Conservation (phyloP, 768 basidiomycete species). For the Naganishia vaughanmartiniae region DNA sequence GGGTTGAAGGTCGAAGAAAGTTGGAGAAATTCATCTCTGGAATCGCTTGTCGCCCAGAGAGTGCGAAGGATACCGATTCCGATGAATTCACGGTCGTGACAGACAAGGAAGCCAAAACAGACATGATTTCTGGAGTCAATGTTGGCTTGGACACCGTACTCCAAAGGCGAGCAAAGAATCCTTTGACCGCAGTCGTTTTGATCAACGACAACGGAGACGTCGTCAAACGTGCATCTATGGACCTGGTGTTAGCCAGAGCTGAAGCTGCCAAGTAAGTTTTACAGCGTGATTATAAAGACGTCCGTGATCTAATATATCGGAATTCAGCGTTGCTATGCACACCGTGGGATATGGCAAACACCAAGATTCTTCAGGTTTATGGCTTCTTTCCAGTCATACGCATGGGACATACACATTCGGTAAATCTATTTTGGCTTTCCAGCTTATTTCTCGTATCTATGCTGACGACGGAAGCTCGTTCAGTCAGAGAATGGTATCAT, state of each 20-base stretch:
- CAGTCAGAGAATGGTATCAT: conserved; percentile 86
- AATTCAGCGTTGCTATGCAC: conserved; percentile 64
- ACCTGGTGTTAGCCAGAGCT: conserved; percentile 90
- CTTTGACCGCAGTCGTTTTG: conserved; percentile 84
- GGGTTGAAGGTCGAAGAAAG: conserved; percentile 65
- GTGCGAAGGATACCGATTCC: conserved; percentile 54
- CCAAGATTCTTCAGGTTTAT: conserved; percentile 94
- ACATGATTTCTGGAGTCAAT: conserved; percentile 98
- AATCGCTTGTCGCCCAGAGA: conserved; percentile 52
- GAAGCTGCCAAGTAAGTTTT: conserved; percentile 75
- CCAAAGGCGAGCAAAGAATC: conserved; percentile 87
- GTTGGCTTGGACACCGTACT: conserved; percentile 93
- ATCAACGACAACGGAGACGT: conserved; percentile 90
- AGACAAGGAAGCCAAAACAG: conserved; percentile 87
- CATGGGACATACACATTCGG: conserved; percentile 72
- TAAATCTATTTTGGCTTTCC: neutral
- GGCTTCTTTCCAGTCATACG: conserved; percentile 99
- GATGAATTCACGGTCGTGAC: conserved; percentile 68
- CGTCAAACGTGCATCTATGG: conserved; percentile 94
- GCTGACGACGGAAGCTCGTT: neutral
- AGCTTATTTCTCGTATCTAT: neutral
- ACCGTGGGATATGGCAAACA: conserved; percentile 94
- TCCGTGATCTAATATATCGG: neutral
- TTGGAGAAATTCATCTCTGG: conserved; percentile 76
- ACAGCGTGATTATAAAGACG: neutral